Evolutionary conservation across 495 filamentous ascomycete genomes (phyloP), one percentile per base, ranked within the genome.

Genomic region (Tricharina praecox): DNA sequence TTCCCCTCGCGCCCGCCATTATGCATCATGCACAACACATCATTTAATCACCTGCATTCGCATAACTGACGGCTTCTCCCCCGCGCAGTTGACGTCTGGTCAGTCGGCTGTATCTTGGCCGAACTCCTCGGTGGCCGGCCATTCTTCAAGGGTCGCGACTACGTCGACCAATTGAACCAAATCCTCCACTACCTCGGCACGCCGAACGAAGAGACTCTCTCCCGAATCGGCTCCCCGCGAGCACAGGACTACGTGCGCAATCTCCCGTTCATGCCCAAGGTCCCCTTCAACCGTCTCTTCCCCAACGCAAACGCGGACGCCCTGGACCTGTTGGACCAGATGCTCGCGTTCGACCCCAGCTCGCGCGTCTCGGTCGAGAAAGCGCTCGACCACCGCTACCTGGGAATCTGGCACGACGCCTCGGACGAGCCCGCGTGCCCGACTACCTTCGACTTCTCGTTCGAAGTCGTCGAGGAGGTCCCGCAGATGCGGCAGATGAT

Each of bases 161-260:
- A 97, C 56, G 90, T 97, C 58, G 90, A 97, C 66, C 90, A 97
- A 66, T 77, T 97, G 55, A 96, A 96, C 71, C 92, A 96, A 66
- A 97, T 97, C 61, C 74, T 97, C 38, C 88, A 96, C 70, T 95
- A 92, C 66, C 78, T 97, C 26, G 90, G 90, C 38, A 97, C 90
- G 0, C 90, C 90, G 8, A 90, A 85, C 59, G 90, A 96, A 63
- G 84, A 93, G 60, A 97, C 90, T 0, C 74, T 97, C 20, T 80
- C 75, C 23, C 85, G 90, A 45, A 96, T 97, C 56, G 92, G 90
- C 24, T 94, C 86, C 1, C 87, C 90, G 2, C 77, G 92, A 49
- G 90, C 90, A 5, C 90, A 97, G 63, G 90, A 97, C 61, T 97
- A 97, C 64, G 90, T 97, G 46, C 85, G 90, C 64, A 96, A 96